phyloP scores from a whole-genome alignment of 1,139 yeast genomes.

The Geotrichum europaeum region DNA sequence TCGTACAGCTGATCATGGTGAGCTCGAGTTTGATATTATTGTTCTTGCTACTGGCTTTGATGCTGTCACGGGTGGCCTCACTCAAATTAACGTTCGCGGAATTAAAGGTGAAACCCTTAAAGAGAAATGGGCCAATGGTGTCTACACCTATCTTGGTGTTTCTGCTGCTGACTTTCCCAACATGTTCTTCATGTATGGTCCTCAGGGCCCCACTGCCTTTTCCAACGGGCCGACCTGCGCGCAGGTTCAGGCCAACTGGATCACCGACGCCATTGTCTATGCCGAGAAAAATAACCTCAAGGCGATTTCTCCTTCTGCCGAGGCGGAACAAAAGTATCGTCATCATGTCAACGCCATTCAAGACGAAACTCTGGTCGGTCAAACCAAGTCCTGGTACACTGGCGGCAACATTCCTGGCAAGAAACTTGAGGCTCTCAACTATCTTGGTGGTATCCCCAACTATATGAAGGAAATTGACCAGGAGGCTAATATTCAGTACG shows the following conservation, averaged over 20 bases:
- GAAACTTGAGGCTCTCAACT: slow-evolving; percentile 17
- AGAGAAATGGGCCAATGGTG: slow-evolving; percentile 29
- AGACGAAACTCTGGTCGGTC: slow-evolving; percentile 11
- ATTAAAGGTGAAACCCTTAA: slow-evolving; percentile 22
- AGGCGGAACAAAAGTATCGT: slow-evolving; percentile 13
- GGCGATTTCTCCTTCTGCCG: slow-evolving; percentile 7
- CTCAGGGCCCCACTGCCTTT: slow-evolving; percentile 34
- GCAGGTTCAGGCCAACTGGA: slow-evolving; percentile 18
- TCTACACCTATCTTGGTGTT: slow-evolving; percentile 28
- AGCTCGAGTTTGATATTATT: slow-evolving; percentile 28
- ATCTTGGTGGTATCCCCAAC: slow-evolving; percentile 17
- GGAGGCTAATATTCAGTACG: slow-evolving; percentile 7
- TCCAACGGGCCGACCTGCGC: slow-evolving; percentile 27
- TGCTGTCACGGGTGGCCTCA: slow-evolving; percentile 32
- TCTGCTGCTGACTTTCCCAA: slow-evolving; percentile 29
- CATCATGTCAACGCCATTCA: slow-evolving; percentile 13
- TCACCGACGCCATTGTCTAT: slow-evolving; percentile 15
- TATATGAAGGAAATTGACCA: slow-evolving; percentile 9
- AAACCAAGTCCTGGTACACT: slow-evolving; percentile 17
- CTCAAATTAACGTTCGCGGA: slow-evolving; percentile 26
- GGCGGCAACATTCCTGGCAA: slow-evolving; percentile 20
- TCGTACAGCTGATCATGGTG: slow-evolving; percentile 22
- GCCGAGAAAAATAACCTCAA: slow-evolving; percentile 9
- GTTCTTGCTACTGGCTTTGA: slow-evolving; percentile 34
- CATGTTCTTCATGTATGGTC: slow-evolving; percentile 32